Conservation (phyloP, 2,329 filamentous ascomycete genomes). For the Colletotrichum neosansevieriae region DNA sequence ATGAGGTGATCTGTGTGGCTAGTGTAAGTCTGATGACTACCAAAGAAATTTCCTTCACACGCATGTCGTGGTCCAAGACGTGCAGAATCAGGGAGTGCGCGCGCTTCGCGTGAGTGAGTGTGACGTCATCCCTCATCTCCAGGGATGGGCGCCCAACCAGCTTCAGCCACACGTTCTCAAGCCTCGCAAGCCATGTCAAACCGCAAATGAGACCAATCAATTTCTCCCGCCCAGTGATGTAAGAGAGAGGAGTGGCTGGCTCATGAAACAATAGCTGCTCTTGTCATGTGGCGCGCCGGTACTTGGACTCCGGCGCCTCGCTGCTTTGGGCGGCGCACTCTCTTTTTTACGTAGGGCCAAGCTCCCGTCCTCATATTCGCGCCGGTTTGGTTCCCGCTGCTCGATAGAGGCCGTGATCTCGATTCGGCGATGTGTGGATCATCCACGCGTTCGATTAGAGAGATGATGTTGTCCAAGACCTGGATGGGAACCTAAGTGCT, state of each 20-base stretch:
- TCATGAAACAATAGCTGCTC: neutral
- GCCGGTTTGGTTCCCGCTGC: neutral
- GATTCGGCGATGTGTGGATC: slow-evolving; percentile 24
- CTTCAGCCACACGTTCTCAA: slow-evolving; percentile 34
- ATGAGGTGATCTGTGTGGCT: slow-evolving; percentile 27
- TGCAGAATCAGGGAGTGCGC: neutral
- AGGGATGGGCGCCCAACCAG: slow-evolving; percentile 22
- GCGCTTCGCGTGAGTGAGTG: slow-evolving; percentile 1
- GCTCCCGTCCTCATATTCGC: neutral
- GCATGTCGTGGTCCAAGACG: slow-evolving; percentile 24
- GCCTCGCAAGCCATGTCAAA: neutral
- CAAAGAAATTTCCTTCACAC: neutral
- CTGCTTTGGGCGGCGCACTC: neutral
- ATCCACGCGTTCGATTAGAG: slow-evolving; percentile 21
- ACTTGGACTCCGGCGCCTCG: neutral
- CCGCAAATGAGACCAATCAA: slow-evolving; percentile 23
- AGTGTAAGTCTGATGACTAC: too few relatives aligned
- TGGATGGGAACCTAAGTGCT: slow-evolving; percentile 4
- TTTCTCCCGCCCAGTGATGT: neutral
- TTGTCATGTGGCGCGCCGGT: slow-evolving; percentile 1
- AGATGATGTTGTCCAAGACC: slow-evolving; percentile 33
- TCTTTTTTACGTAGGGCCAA: slow-evolving; percentile 23
- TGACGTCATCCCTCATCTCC: slow-evolving; percentile 32
- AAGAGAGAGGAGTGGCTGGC: neutral
- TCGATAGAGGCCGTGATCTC: slow-evolving; percentile 7